Evolutionary conservation across 108 stramenopile genomes (phyloP).

Genomic region (Discostella pseudostelligera): DNA sequence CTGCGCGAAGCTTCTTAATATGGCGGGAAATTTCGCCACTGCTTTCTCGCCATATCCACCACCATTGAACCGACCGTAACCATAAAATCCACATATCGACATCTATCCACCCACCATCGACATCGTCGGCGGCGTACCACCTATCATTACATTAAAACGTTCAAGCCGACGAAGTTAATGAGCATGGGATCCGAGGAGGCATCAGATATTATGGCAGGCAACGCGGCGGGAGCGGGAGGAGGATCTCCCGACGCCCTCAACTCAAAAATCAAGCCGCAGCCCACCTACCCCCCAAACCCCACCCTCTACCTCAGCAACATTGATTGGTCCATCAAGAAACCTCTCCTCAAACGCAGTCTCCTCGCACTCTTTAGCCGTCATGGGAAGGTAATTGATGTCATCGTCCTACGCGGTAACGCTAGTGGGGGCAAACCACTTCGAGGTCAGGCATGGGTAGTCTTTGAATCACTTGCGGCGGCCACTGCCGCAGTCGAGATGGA

Average conservation of each 20-base stretch:
- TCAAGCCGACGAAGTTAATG: conserved; percentile 5
- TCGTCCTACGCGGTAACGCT: conserved; percentile 64
- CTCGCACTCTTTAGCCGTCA: conserved; percentile 91
- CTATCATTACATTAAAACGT: too few species aligned
- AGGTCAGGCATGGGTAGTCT: conserved; percentile 94
- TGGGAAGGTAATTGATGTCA: conserved; percentile 89
- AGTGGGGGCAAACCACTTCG: conserved; percentile 51
- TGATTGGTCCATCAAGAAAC: conserved; percentile 96
- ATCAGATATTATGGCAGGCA: conserved; percentile 2
- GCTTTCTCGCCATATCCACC: too few species aligned
- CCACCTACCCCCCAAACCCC: conserved; percentile 59
- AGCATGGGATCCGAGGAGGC: conserved; percentile 25
- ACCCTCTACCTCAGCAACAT: conserved; percentile 96
- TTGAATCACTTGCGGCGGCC: conserved; percentile 85
- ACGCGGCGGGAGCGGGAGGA: too few species aligned
- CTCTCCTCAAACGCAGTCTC: conserved; percentile 85
- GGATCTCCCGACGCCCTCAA: neutral
- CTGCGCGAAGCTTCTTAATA: too few species aligned
- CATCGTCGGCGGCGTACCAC: too few species aligned
- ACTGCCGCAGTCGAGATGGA: conserved; percentile 87
- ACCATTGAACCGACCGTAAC: too few species aligned
- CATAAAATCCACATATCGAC: neutral
- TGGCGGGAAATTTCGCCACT: too few species aligned
- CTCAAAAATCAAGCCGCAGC: conserved; percentile 40
- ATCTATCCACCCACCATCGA: too few species aligned